Evolutionary conservation across 2,329 filamentous ascomycete genomes (phyloP).

Genomic region (Botrytis elliptica): DNA sequence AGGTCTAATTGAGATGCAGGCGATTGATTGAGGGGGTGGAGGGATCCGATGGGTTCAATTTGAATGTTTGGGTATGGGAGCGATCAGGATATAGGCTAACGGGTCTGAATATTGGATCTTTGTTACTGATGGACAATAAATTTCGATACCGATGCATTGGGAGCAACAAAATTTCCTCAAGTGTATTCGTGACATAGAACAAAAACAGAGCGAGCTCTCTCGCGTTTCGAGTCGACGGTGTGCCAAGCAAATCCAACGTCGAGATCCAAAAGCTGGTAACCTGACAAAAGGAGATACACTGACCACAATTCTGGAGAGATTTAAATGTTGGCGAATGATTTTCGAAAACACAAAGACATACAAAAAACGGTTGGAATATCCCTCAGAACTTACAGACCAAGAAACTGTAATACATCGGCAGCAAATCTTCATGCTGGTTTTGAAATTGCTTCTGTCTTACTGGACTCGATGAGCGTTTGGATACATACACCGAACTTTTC

Average conservation of each 20-base stretch:
- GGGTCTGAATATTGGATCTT: not conserved
- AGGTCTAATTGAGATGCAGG: not conserved
- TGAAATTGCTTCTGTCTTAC: not conserved
- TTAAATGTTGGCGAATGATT: not conserved
- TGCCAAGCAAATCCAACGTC: not conserved
- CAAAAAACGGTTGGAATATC: not conserved
- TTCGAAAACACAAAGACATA: not conserved
- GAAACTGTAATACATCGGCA: not conserved
- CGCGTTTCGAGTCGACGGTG: too few relatives aligned
- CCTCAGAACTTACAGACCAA: not conserved
- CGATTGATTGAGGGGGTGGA: not conserved
- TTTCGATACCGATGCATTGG: not conserved
- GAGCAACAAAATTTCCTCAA: not conserved
- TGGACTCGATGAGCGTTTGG: not conserved
- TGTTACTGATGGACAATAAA: not conserved
- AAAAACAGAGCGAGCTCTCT: not conserved
- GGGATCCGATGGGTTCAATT: accelerated
- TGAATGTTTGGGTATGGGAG: not conserved
- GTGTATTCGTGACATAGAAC: not conserved
- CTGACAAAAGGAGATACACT: not conserved
- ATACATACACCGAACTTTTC: not conserved
- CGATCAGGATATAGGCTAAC: not conserved
- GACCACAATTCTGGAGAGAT: not conserved
- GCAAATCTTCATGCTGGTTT: not conserved
- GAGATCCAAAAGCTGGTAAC: not conserved